phyloP scores from a whole-genome alignment of 352 stramenopile species.

The Pythium oligandrum region DNA sequence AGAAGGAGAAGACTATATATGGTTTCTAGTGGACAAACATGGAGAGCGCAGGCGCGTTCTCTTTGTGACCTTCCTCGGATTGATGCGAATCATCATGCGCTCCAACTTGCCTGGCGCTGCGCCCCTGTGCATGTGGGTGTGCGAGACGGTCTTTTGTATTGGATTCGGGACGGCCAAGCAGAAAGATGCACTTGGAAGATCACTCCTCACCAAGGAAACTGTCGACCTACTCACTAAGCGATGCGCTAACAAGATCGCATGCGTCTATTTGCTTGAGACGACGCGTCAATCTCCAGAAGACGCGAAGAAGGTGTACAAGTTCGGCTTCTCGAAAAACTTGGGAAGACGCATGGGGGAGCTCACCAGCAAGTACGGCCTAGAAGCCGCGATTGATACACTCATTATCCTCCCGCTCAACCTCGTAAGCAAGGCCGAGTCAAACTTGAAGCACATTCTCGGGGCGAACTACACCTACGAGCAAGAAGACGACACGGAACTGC shows the following conservation, averaged over 20 bases:
- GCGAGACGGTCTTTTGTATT: not conserved
- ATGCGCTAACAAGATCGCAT: not conserved
- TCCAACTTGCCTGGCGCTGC: not conserved
- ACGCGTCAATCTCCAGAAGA: not conserved
- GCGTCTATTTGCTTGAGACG: slow-evolving; percentile 4
- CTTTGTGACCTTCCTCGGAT: slow-evolving; percentile 1
- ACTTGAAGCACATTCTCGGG: too few species aligned
- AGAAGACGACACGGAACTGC: too few species aligned
- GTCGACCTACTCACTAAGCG: not conserved
- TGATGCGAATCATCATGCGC: not conserved
- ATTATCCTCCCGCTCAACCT: too few species aligned
- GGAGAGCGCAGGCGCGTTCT: slow-evolving; percentile 1
- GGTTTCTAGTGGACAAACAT: not conserved
- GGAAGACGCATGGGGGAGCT: not conserved
- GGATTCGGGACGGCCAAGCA: not conserved
- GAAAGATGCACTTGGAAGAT: not conserved
- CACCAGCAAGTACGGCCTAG: not conserved
- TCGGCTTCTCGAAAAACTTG: slow-evolving; percentile 2
- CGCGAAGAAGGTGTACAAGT: slow-evolving; percentile 3
- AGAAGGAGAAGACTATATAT: slow-evolving; percentile 2
- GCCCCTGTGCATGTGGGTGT: slow-evolving; percentile 1
- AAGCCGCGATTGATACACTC: slow-evolving; percentile 3
- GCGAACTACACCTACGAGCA: too few species aligned
- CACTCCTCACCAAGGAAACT: slow-evolving; percentile 2
- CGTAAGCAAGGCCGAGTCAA: too few species aligned